Conservation (phyloP, 2,329 filamentous ascomycete species). For the Aureobasidium melanogenum region DNA sequence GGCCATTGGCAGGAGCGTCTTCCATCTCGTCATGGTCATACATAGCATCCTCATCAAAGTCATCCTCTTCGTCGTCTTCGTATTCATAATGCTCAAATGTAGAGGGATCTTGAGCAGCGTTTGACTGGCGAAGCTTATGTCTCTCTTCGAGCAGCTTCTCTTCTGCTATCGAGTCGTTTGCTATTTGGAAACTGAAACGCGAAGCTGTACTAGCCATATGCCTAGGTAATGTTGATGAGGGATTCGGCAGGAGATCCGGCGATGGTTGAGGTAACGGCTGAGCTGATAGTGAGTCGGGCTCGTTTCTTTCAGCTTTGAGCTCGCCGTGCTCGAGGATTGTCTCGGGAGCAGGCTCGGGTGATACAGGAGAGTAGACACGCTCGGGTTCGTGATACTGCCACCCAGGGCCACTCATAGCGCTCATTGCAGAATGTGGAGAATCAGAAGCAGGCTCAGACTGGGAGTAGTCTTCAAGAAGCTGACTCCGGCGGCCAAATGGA, state of each 20-base stretch:
- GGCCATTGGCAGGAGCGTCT: not conserved
- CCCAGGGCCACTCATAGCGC: conserved; percentile 4
- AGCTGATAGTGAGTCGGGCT: not conserved
- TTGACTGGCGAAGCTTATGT: conserved; percentile 54
- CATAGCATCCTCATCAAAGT: conserved; percentile 32
- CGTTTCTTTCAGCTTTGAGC: not conserved
- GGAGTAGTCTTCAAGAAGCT: conserved; percentile 20
- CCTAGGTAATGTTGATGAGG: conserved; percentile 24
- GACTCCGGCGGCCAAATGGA: conserved; percentile 27
- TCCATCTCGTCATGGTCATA: conserved; percentile 41
- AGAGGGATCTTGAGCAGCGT: not conserved
- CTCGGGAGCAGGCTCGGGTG: conserved; percentile 6
- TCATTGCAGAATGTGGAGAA: conserved; percentile 14
- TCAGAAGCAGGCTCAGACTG: conserved; percentile 17
- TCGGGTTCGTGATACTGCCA: conserved; percentile 4
- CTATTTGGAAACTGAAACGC: conserved; percentile 75
- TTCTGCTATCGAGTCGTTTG: conserved; percentile 54
- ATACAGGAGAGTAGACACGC: conserved; percentile 9
- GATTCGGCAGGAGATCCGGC: not conserved
- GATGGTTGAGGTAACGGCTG: not conserved
- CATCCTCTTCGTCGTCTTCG: conserved; percentile 22
- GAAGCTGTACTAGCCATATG: conserved; percentile 59
- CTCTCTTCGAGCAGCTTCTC: conserved; percentile 65
- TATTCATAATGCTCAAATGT: not conserved
- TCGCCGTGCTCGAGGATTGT: not conserved